phyloP scores from a whole-genome alignment of 306 rosid species.

The Glycyrrhiza uralensis region DNA sequence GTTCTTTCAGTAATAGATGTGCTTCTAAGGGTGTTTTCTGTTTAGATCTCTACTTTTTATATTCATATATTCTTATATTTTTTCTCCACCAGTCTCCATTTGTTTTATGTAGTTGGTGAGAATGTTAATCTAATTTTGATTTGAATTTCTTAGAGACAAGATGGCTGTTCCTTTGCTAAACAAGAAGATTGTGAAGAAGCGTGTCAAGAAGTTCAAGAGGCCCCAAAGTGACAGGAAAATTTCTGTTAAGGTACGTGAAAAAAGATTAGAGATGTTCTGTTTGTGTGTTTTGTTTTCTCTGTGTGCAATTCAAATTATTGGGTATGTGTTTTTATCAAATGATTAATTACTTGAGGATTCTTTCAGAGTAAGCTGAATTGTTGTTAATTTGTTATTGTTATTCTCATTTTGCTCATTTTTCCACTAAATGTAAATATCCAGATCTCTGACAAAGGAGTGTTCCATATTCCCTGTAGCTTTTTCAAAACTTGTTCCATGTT shows the following conservation, averaged over 20 bases:
- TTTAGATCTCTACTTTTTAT: not conserved
- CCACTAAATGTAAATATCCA: not conserved
- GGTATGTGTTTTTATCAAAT: not conserved
- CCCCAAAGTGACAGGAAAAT: constrained; percentile 61
- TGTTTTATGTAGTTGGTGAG: not conserved
- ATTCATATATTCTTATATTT: not conserved
- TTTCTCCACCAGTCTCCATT: not conserved
- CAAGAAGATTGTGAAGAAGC: constrained; percentile 71
- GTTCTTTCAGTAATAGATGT: not conserved
- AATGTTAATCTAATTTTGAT: not conserved
- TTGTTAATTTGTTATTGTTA: not conserved
- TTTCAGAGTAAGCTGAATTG: not conserved
- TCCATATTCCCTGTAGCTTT: too few relatives aligned
- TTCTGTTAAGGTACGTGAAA: constrained; percentile 50
- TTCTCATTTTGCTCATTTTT: not conserved
- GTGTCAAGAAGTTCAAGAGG: constrained; percentile 53
- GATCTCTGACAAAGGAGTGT: not conserved
- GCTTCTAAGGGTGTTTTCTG: not conserved
- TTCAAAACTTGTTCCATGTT: not conserved
- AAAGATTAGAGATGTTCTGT: not conserved
- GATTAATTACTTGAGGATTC: not conserved
- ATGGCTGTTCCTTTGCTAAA: constrained; percentile 64
- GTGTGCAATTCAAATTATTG: not conserved
- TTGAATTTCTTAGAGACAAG: constrained; percentile 20
- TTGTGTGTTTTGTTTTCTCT: not conserved